phyloP scores from a whole-genome alignment of 192 early-diverging fungal species.

The Coemansia sp. region DNA sequence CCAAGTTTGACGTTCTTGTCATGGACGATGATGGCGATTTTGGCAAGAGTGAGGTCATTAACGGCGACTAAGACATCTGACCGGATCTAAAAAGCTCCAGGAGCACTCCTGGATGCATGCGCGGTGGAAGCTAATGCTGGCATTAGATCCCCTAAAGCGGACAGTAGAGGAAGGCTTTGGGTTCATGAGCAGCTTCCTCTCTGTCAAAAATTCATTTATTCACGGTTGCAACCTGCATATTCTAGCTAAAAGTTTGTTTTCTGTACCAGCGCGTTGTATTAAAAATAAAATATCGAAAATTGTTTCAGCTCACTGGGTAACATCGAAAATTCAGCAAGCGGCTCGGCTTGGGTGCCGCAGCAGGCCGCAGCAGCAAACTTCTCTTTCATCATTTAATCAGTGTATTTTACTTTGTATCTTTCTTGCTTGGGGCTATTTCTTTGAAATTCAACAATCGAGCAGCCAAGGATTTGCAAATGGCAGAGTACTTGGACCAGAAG shows the following conservation, averaged over 20 bases:
- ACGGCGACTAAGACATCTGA: constrained; percentile 3
- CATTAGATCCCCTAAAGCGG: constrained; percentile 1
- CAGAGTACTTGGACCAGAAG: constrained; percentile 42
- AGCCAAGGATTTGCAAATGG: constrained; percentile 7
- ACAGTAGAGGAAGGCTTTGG: background rate
- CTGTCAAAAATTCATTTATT: constrained; percentile 1
- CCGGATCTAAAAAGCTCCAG: background rate
- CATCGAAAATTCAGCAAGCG: background rate
- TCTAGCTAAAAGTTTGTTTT: background rate
- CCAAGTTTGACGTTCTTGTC: constrained; percentile 9
- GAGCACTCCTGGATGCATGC: background rate
- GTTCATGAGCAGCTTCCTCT: background rate
- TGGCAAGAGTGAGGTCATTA: constrained; percentile 2
- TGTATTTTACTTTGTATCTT: constrained; percentile 4
- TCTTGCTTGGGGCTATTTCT: background rate
- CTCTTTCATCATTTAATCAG: background rate
- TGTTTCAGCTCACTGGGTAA: background rate
- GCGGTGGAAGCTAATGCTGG: background rate
- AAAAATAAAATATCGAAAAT: background rate
- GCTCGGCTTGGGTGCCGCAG: background rate
- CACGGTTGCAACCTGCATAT: background rate
- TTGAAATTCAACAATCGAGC: too few species aligned
- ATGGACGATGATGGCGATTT: constrained; percentile 10
- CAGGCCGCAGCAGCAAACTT: constrained; percentile 2
- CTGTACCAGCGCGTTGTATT: background rate